A percentile compares a stretch with the other conserved stretches of the same genome.
Conservation (phyloP, 2,329 filamentous ascomycete genomes). For the Neofusicoccum laricinum region DNA sequence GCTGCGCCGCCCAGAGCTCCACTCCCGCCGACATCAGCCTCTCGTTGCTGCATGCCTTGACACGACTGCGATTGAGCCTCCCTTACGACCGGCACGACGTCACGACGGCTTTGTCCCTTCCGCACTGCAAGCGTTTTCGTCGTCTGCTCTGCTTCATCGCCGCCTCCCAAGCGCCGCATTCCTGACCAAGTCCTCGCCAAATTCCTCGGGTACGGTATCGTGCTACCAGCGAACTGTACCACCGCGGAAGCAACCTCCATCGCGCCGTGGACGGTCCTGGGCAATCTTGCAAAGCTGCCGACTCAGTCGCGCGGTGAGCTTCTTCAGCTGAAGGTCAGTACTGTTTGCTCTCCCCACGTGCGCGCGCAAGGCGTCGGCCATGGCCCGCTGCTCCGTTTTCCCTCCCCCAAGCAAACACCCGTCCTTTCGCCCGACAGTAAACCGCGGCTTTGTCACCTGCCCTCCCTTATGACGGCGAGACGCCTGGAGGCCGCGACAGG, state of each 20-base stretch:
- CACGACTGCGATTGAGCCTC: slow-evolving; percentile 28
- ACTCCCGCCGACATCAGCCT: slow-evolving; percentile 5
- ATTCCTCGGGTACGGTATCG: slow-evolving; percentile 22
- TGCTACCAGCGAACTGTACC: slow-evolving; percentile 24
- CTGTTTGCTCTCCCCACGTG: slow-evolving; percentile 27
- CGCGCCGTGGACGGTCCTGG: slow-evolving; percentile 19
- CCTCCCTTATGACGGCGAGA: slow-evolving; percentile 8
- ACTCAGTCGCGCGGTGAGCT: slow-evolving; percentile 15
- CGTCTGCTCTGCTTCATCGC: slow-evolving; percentile 20
- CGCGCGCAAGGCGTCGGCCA: slow-evolving; percentile 27
- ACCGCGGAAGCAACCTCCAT: slow-evolving; percentile 21
- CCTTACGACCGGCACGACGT: slow-evolving; percentile 41
- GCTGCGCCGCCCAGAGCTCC: slow-evolving; percentile 13
- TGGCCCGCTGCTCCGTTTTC: slow-evolving; percentile 24
- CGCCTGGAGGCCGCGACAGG: not conserved
- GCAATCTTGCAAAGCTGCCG: slow-evolving; percentile 13
- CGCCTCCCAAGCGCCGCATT: slow-evolving; percentile 18
- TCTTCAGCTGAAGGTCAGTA: slow-evolving; percentile 15
- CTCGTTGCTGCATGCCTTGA: slow-evolving; percentile 17
- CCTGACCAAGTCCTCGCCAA: slow-evolving; percentile 20
- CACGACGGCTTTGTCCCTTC: slow-evolving; percentile 38
- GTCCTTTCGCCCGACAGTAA: slow-evolving; percentile 23
- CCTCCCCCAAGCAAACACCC: slow-evolving; percentile 28
- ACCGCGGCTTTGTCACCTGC: slow-evolving; percentile 30
- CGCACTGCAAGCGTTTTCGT: slow-evolving; percentile 39